Percentiles rank a stretch among this genome's conserved stretches.
Evolutionary conservation across 2,329 filamentous ascomycete genomes (phyloP).

Genomic region (Penicillium concentricum): DNA sequence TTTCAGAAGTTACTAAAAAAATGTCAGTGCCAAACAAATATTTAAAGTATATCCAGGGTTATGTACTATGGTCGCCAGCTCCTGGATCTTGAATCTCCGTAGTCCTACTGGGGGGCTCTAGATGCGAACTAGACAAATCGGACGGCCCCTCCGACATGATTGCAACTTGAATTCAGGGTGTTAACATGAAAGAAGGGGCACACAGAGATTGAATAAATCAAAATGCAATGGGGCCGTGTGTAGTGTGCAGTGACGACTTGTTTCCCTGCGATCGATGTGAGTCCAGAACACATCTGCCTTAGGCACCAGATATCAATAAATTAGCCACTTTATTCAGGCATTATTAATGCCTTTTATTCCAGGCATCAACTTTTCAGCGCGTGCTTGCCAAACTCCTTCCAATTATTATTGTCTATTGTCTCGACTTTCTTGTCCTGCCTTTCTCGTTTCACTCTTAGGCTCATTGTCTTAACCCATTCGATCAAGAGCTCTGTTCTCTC

Average conservation of each 20-base stretch:
- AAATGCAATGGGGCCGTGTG: constrained; percentile 18
- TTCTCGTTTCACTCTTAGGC: constrained; percentile 1
- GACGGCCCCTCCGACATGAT: constrained; percentile 40
- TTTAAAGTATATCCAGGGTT: constrained; percentile 12
- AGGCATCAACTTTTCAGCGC: constrained; percentile 19
- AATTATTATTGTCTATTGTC: constrained; percentile 20
- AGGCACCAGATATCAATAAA: constrained; percentile 16
- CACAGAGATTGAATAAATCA: constrained; percentile 11
- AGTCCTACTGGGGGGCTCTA: constrained; percentile 56
- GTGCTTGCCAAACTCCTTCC: constrained; percentile 25
- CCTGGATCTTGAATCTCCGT: constrained; percentile 57
- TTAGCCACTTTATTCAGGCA: constrained; percentile 6
- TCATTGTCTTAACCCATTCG: constrained; percentile 4
- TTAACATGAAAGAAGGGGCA: constrained; percentile 21
- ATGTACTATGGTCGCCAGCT: constrained; percentile 55
- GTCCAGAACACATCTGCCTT: constrained; percentile 31
- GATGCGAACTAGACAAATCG: constrained; percentile 41
- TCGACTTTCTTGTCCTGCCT: constrained; percentile 6
- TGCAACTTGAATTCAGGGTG: constrained; percentile 19
- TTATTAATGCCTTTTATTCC: constrained; percentile 12
- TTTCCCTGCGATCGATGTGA: constrained; percentile 31
- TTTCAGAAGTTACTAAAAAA: constrained; percentile 46
- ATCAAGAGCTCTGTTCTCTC: constrained; percentile 4
- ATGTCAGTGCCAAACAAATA: not conserved
- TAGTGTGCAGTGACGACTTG: constrained; percentile 24